Percentiles rank a stretch among this genome's conserved stretches.
Evolutionary conservation across 2,329 filamentous ascomycete species (phyloP).

Genomic region (Bipolaris victoriae): DNA sequence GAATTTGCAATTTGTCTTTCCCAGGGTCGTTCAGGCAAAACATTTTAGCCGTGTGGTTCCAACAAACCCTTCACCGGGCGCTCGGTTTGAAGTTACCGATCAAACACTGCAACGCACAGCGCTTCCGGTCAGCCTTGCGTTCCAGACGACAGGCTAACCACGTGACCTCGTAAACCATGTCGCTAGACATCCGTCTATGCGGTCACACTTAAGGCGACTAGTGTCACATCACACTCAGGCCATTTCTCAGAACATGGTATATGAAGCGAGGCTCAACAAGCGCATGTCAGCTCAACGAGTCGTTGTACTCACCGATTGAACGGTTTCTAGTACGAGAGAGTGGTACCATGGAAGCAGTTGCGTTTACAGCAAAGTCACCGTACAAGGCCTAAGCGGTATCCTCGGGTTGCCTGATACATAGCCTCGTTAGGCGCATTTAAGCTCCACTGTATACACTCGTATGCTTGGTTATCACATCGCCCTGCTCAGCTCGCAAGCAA

Average conservation of each 20-base stretch:
- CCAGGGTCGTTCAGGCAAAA: neutral
- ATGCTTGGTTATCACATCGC: neutral
- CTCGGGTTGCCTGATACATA: slow-evolving; percentile 2
- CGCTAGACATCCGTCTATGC: slow-evolving; percentile 2
- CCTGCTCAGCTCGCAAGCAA: slow-evolving; percentile 14
- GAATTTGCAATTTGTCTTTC: neutral
- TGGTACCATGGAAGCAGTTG: neutral
- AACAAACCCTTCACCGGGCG: neutral
- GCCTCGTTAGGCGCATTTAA: slow-evolving; percentile 4
- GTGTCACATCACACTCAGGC: slow-evolving; percentile 8
- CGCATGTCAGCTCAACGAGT: slow-evolving; percentile 5
- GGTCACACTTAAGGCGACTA: slow-evolving; percentile 9
- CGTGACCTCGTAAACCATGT: slow-evolving; percentile 4
- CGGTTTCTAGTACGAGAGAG: neutral
- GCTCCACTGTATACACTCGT: slow-evolving; percentile 3
- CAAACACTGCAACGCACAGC: neutral
- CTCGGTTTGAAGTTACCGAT: neutral
- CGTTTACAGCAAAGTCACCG: neutral
- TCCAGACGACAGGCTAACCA: neutral
- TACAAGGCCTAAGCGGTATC: neutral
- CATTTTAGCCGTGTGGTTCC: neutral
- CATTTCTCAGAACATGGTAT: slow-evolving; percentile 24
- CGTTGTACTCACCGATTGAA: neutral
- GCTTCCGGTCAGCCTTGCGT: neutral
- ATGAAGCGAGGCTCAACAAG: slow-evolving; percentile 15